Evolutionary conservation across 208 protist genomes (phyloP).

Genomic region (Acanthamoeba healyi): DNA sequence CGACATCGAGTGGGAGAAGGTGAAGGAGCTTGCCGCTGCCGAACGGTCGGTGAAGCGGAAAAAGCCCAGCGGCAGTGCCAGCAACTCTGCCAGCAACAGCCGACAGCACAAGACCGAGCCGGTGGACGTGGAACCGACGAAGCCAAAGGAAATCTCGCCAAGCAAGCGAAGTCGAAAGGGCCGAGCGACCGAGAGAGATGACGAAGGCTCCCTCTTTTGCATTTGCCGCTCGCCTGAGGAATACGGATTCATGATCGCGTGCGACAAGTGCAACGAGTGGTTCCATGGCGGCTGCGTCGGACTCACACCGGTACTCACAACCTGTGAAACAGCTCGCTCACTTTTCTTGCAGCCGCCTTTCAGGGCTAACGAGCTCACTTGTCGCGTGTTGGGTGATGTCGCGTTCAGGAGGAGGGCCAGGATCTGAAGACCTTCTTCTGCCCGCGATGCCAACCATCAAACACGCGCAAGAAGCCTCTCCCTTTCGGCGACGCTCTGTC

Average conservation of each 20-base stretch:
- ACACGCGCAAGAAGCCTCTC: slow-evolving; percentile 31
- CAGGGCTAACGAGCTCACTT: neutral
- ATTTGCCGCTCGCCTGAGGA: slow-evolving; percentile 75
- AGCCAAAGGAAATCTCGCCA: neutral
- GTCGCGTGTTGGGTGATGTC: neutral
- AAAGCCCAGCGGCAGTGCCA: neutral
- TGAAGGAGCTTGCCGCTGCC: slow-evolving; percentile 18
- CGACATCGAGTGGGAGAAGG: slow-evolving; percentile 46
- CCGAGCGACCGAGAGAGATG: neutral
- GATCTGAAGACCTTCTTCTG: slow-evolving; percentile 60
- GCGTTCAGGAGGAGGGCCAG: slow-evolving; percentile 19
- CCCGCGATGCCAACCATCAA: slow-evolving; percentile 15
- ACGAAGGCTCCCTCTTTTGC: slow-evolving; percentile 59
- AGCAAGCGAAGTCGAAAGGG: slow-evolving; percentile 44
- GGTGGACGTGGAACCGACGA: neutral
- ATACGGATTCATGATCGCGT: slow-evolving; percentile 84
- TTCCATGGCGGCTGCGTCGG: slow-evolving; percentile 84
- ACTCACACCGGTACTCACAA: slow-evolving; percentile 69
- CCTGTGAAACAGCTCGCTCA: no score
- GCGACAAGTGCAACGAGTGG: slow-evolving; percentile 86
- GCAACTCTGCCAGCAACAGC: neutral
- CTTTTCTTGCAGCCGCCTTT: no score
- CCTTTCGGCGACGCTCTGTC: slow-evolving; percentile 46
- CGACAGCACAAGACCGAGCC: neutral
- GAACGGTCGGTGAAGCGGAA: neutral